Percentiles rank a stretch among this genome's conserved stretches.
Evolutionary conservation across 352 stramenopile genomes (phyloP).

Genomic region (Plasmopara halstedii): DNA sequence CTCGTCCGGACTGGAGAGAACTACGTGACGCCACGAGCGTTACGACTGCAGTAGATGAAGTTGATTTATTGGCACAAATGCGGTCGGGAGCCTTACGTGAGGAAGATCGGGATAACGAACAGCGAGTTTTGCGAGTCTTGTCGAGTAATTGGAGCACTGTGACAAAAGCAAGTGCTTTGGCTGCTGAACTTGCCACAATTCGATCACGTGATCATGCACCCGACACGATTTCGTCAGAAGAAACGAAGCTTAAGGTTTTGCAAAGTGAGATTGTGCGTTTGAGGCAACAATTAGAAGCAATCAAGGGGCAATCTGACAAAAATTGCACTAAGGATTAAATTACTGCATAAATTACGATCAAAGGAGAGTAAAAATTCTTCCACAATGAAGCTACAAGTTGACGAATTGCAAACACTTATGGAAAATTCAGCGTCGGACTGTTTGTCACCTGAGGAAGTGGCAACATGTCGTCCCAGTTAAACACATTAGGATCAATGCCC

Average conservation of each 20-base stretch:
- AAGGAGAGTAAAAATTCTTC: constrained; percentile 5
- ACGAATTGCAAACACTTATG: constrained; percentile 8
- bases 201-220: constrained; percentile 39
- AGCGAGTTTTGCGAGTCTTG: constrained; percentile 38
- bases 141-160: constrained; percentile 54
- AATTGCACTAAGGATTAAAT: constrained; percentile 9
- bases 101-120: constrained; percentile 33
- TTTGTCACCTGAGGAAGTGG: constrained; percentile 5
- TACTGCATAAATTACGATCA: constrained; percentile 11
- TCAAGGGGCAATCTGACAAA: constrained; percentile 16
- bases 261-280: constrained; percentile 49
- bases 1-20: constrained; percentile 57
- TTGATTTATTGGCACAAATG: constrained; percentile 26
- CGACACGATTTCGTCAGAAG: constrained; percentile 38
- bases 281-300: constrained; percentile 40
- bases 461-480: constrained; percentile 18
- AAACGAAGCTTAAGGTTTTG: constrained; percentile 50
- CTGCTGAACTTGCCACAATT: constrained; percentile 40
- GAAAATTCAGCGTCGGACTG: constrained; percentile 13
- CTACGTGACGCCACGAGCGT: constrained; percentile 42
- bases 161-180: constrained; percentile 50
- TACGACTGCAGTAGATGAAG: constrained; percentile 45
- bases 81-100: constrained; percentile 27
- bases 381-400: constrained; percentile 6
- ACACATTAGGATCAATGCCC: constrained; percentile 16